Conservation (phyloP, 164 flowering plant genomes). For the Dillenia suffruticosa region DNA sequence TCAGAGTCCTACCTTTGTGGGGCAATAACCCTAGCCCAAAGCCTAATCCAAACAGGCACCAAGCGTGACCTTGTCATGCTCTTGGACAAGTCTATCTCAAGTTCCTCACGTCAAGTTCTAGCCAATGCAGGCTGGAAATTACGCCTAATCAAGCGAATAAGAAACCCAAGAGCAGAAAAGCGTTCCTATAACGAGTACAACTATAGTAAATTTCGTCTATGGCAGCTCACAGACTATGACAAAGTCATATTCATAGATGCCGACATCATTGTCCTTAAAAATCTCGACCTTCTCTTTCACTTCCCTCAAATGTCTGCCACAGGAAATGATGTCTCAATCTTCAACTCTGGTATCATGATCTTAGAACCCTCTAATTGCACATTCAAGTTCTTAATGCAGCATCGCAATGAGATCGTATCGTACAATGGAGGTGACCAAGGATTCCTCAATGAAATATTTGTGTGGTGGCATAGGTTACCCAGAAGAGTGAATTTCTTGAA, state of each 20-base stretch:
- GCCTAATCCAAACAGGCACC: constrained; percentile 61
- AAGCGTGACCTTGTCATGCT: constrained; percentile 81
- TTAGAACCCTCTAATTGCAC: constrained; percentile 94
- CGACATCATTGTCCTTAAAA: constrained; percentile 73
- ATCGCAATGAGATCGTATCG: constrained; percentile 45
- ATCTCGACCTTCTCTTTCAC: constrained; percentile 69
- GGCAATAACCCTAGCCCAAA: constrained; percentile 83
- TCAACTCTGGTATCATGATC: constrained; percentile 94
- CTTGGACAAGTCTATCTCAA: constrained; percentile 69
- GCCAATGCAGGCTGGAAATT: constrained; percentile 78
- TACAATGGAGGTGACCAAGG: constrained; percentile 99
- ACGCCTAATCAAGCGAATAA: constrained; percentile 65
- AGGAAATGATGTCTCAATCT: constrained; percentile 70
- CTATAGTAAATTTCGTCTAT: constrained; percentile 88
- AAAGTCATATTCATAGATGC: constrained; percentile 87
- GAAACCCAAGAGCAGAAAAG: constrained; percentile 76
- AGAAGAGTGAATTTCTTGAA: constrained; percentile 76
- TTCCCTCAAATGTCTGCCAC: constrained; percentile 88
- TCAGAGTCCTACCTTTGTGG: constrained; percentile 88
- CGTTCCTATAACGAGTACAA: constrained; percentile 85
- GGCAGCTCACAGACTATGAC: constrained; percentile 90
- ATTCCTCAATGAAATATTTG: constrained; percentile 79
- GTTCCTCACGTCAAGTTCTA: constrained; percentile 48
- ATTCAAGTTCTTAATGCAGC: constrained; percentile 50
- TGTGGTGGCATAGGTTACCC: constrained; percentile 95